Conservation (phyloP, 2,329 filamentous ascomycete species). For the Plectosphaerella cucumerina region DNA sequence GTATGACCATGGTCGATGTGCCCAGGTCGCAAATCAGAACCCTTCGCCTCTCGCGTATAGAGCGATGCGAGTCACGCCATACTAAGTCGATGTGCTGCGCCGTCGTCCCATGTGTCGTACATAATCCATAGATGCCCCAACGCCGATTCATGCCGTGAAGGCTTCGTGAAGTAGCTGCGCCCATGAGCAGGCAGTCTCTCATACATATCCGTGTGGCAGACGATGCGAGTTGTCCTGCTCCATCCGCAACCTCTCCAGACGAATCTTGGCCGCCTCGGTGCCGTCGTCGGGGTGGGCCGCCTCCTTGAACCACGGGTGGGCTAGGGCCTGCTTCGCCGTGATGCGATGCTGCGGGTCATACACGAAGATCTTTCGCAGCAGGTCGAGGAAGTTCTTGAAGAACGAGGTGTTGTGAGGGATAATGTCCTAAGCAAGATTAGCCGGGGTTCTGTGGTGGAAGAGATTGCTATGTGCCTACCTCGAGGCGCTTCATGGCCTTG, state of each 20-base stretch:
- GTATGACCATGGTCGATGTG: conserved; percentile 3
- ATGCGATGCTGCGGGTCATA: conserved; percentile 64
- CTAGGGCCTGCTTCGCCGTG: conserved; percentile 61
- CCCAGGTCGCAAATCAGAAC: conserved; percentile 8
- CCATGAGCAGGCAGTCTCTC: neutral
- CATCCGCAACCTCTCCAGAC: conserved; percentile 44
- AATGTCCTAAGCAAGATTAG: conserved; percentile 46
- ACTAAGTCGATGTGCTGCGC: too few relatives aligned
- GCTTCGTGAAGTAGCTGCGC: neutral
- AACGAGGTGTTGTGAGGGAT: conserved; percentile 58
- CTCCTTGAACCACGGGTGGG: conserved; percentile 67
- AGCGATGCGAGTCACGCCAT: too few relatives aligned
- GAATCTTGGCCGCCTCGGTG: conserved; percentile 63
- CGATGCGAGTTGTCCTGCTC: conserved; percentile 28
- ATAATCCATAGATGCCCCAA: conserved; percentile 12
- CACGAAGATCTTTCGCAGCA: conserved; percentile 63
- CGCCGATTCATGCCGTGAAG: conserved; percentile 13
- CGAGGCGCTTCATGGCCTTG: conserved; percentile 66
- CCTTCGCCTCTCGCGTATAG: neutral
- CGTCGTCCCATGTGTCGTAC: conserved; percentile 7
- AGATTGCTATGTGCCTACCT: conserved; percentile 38
- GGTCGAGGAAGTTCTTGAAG: conserved; percentile 58
- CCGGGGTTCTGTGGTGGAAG: neutral
- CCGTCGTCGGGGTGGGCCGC: conserved; percentile 60
- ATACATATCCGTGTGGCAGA: conserved; percentile 8